Evolutionary conservation across 2,329 filamentous ascomycete species (phyloP).

Genomic region (Ophiostoma tasmaniense): DNA sequence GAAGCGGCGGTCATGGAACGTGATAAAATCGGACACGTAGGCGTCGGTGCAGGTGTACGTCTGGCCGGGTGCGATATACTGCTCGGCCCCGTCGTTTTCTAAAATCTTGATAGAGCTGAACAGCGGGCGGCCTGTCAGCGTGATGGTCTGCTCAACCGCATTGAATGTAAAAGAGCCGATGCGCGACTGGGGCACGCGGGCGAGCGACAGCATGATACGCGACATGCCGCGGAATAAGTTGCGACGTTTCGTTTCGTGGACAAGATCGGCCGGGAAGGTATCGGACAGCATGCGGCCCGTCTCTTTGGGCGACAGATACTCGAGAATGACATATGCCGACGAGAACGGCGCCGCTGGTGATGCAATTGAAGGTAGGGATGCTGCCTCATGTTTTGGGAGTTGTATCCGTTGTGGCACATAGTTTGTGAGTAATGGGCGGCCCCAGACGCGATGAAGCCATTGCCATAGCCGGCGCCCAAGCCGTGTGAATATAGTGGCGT

Average conservation of each 20-base stretch:
- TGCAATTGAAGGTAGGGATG: not conserved
- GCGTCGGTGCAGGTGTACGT: slow-evolving; percentile 27
- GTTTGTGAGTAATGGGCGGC: not conserved
- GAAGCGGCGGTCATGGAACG: slow-evolving; percentile 25
- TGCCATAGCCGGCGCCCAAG: slow-evolving; percentile 5
- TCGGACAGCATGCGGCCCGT: slow-evolving; percentile 4
- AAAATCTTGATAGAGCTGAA: slow-evolving; percentile 25
- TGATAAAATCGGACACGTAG: slow-evolving; percentile 24
- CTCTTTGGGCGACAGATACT: not conserved
- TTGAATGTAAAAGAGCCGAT: slow-evolving; percentile 26
- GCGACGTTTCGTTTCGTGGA: slow-evolving; percentile 8
- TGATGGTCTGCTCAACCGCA: slow-evolving; percentile 22
- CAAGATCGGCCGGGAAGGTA: not conserved
- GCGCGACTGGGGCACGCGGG: slow-evolving; percentile 25
- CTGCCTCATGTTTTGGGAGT: not conserved
- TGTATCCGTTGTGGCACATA: not conserved
- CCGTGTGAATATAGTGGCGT: not conserved
- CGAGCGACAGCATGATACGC: slow-evolving; percentile 26
- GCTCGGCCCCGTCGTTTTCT: slow-evolving; percentile 28
- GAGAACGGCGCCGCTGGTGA: not conserved
- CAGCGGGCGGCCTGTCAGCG: slow-evolving; percentile 17
- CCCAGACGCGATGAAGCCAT: not conserved
- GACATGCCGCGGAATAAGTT: slow-evolving; percentile 16
- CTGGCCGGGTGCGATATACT: slow-evolving; percentile 25
- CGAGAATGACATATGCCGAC: slow-evolving; percentile 1